Evolutionary conservation across 1,284 basidiomycete species (phyloP), one percentile per base, ranked within the genome.

Genomic region (Chondrostereum purpureum): DNA sequence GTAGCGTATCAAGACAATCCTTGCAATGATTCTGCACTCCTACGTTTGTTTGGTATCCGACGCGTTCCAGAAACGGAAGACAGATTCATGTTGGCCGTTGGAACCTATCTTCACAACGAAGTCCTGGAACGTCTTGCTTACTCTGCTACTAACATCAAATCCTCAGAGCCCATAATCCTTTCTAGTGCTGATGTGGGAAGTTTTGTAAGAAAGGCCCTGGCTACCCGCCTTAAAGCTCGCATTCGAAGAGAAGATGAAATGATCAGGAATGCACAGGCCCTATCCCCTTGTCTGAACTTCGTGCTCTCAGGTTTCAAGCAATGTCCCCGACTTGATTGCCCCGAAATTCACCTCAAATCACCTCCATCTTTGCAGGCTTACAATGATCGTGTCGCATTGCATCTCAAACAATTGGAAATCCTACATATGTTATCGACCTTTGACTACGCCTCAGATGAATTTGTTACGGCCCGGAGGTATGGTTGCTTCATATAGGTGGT

Each of bases 341-440:
- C 60, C 4, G 57, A 60, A 19, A 61, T 65, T 3, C 77, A 78
- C 48, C 45, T 66, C 11, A 38, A 50, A 6, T 11, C 49, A 0
- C 45, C 48, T 0, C 42, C 55, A 34, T 55, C 58, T 39, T 22
- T 54, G 0, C 56, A 53, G 11, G 60, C 55, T 48, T 76, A 70
- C 49, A 68, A 70, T 35, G 5, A 45, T 4, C 69, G 68, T 2
- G 57, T 77, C 4, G 59, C 66, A 2, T 55, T 75, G 14, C 65
- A 72, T 52, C 53, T 79, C 1, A 67, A 70, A 38, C 76, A 78
- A 47, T 68, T 78, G 3, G 46, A 63, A 24, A 70, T 79, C 5
- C 61, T 70, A 42, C 67, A 73, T 21, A 47, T 52, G 4, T 47
- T 65, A 6, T 55, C 58, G 51, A 41, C 56, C 10, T 20, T 58